Evolutionary conservation across 2,329 filamentous ascomycete genomes (phyloP).

Genomic region (Trichoderma citrinoviride): DNA sequence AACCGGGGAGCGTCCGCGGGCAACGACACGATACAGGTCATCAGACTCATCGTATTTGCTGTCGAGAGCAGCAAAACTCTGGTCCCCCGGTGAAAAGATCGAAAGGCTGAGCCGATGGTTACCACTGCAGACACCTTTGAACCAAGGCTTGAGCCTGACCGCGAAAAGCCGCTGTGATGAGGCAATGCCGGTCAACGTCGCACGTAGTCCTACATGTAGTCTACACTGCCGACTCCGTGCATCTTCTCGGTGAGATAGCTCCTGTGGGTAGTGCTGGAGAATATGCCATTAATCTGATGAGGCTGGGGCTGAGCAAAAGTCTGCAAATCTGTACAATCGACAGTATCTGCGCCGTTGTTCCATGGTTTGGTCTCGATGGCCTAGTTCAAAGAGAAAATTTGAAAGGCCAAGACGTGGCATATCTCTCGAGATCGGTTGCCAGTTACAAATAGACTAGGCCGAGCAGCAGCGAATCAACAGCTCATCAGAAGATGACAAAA

Average conservation of each 20-base stretch:
- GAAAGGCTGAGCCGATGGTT: neutral
- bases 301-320: neutral
- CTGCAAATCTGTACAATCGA: neutral
- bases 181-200: neutral
- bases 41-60: neutral
- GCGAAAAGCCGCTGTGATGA: neutral
- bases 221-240: neutral
- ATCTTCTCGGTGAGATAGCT: neutral
- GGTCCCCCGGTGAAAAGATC: neutral
- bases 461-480: neutral
- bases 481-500: neutral
- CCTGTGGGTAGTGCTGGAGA: neutral
- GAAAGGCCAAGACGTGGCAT: neutral
- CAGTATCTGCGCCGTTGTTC: neutral
- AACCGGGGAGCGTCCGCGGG: slow-evolving; percentile 1
- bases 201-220: neutral
- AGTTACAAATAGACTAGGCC: neutral
- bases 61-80: neutral
- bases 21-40: neutral
- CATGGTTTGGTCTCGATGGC: neutral
- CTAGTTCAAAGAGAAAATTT: neutral
- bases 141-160: neutral
- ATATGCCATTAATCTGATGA: neutral
- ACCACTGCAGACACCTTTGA: neutral
- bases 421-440: neutral